Evolutionary conservation across 208 protist genomes (phyloP), one percentile per base, ranked within the genome.

Genomic region (Wallacemonas sp.): DNA sequence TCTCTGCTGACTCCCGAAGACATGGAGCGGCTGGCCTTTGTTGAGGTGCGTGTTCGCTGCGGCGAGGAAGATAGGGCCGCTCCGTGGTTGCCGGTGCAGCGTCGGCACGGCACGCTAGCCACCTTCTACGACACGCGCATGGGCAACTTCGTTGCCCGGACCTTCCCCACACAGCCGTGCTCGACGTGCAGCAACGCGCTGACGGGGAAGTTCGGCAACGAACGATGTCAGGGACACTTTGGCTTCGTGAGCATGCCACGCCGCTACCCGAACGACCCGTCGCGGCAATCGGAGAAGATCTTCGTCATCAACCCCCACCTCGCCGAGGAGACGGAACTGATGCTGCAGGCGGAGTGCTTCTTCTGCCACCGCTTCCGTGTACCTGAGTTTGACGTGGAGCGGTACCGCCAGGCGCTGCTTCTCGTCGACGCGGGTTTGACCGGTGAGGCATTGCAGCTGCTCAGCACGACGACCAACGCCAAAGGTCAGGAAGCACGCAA

Each of bases 101-200:
- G 83, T 15, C 69, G 74, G 17, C 79, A 69, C 45, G 78, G 79
- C 24, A 58, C 72, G 29, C 45, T 75, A 27, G 60, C 77, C 10
- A 94, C 90, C 24, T 93, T 96, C 68, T 96, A 90, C 72, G 90
- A 96, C 69, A 75, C 81, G 26, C 87, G 85, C 45, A 96, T 96
- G 90, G 90, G 90, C 15, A 96, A 96, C 81, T 96, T 96, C 57
- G 78, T 91, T 48, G 68, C 83, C 3, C 82, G 78, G 37, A 71
- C 76, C 17, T 92, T 93, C 53, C 74, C 85, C 6, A 75, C 79
- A n/a, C 87, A 94, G 73, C 55, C 85, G 36, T 96, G 90, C 74
- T 60, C 87, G 48, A 93, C 87, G 5, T 96, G 90, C 71, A 68
- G 75, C n/a, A 68, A 71, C 24, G 77, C 71, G 1, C 58, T 78